phyloP scores from a whole-genome alignment of 208 protist genomes.

The Acanthamoeba sp. region DNA sequence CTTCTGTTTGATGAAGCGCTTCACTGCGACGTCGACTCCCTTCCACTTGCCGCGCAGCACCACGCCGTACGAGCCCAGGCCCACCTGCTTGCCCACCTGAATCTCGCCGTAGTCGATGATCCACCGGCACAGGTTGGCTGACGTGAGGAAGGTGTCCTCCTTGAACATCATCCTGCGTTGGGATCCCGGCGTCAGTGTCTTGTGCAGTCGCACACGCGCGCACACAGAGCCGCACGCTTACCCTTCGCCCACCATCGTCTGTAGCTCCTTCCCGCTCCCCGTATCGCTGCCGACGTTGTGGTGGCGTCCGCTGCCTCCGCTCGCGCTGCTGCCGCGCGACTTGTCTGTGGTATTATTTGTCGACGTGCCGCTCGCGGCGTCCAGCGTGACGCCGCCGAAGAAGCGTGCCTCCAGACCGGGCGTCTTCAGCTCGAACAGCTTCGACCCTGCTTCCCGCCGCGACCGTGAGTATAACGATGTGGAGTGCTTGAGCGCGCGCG shows the following conservation, averaged over 20 bases:
- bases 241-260: background rate
- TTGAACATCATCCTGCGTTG: background rate
- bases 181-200: background rate
- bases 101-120: slow-evolving; percentile 35
- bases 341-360: background rate
- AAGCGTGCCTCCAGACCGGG: background rate
- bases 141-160: background rate
- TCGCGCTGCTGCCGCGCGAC: background rate
- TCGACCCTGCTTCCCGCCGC: background rate
- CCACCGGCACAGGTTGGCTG: background rate
- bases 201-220: background rate
- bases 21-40: slow-evolving; percentile 14
- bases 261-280: background rate
- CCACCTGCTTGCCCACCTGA: background rate
- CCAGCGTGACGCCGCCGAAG: background rate
- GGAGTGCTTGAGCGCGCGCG: no score
- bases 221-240: background rate
- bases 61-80: background rate
- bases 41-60: background rate
- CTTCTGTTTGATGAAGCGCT: slow-evolving; percentile 34
- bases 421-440: background rate
- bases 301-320: background rate
- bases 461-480: no score
- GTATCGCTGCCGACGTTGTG: background rate
- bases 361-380: background rate